Evolutionary conservation across 1,284 basidiomycete genomes (phyloP), one percentile per base, ranked within the genome.

Genomic region (Xanthoconium separans): DNA sequence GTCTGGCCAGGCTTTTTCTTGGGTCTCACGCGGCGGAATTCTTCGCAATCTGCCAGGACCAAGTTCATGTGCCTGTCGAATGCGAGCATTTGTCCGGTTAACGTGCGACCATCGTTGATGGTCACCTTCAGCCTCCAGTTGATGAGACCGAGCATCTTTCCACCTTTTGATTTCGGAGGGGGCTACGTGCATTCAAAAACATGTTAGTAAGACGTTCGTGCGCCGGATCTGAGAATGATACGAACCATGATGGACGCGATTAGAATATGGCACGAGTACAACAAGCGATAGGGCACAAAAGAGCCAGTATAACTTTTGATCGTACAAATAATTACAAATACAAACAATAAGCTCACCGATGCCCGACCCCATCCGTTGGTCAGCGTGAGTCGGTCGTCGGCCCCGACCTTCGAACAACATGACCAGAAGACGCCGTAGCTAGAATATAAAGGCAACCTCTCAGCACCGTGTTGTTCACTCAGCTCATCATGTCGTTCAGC

Each of bases 51-150:
- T 13, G 95, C 94, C 52, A 99, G 78, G 48, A 99, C 97, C 63
- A 99, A 82, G 77, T 99, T 99, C 96, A 99, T 99, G 77, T 99
- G 97, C 68, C 92, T 89, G 79, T 99, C 97, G 71, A 98, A 99
- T 48, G 97, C 97, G 68, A 99, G 89, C 90, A 99, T 96, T 76
- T 98, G 97, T 45, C 97, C 97, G 43, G 93, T 93, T 64, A 99
- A 80, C 55, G 92, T 85, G 69, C 97, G 91, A 55, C 94, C 94
- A 75, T 99, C 97, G 84, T 97, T 98, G 75, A 99, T 89, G 53
- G 95, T 98, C 59, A 99, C 89, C 76, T 93, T 95, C 64, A 99
- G 83, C 70, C 96, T 83, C 89, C 96, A 98, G 78, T 98, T 96
- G 79, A 99, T 87, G 75, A 99, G 89, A 71, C 88, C 79, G 75